phyloP scores from a whole-genome alignment of 164 flowering plant species.

The Amborella trichopoda region DNA sequence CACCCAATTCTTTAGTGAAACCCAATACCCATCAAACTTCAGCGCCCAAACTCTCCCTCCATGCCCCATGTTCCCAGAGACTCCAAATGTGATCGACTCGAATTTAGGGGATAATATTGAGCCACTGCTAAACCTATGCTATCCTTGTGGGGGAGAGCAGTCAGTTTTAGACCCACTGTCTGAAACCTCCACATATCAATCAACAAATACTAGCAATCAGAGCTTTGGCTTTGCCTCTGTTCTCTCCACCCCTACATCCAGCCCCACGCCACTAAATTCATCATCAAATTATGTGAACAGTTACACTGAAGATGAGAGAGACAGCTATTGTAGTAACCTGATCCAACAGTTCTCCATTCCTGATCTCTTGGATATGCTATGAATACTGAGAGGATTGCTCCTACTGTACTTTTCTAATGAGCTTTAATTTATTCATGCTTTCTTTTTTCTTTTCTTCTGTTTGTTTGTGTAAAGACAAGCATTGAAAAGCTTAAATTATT shows the following conservation, averaged over 20 bases:
- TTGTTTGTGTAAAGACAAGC: too few relatives aligned
- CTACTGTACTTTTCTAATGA: too few relatives aligned
- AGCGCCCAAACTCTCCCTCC: neutral
- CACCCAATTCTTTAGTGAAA: constrained; percentile 13
- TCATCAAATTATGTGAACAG: constrained; percentile 17
- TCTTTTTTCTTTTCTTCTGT: too few relatives aligned
- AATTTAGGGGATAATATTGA: constrained; percentile 12
- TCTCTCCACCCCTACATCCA: constrained; percentile 48
- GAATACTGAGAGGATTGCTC: too few relatives aligned
- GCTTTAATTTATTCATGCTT: too few relatives aligned
- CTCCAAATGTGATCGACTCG: constrained; percentile 10
- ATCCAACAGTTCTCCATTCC: too few relatives aligned
- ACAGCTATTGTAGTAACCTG: constrained; percentile 44
- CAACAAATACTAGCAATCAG: constrained; percentile 11
- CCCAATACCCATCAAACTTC: constrained; percentile 9
- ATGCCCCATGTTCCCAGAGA: too few relatives aligned
- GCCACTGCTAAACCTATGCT: constrained; percentile 7
- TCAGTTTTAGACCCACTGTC: constrained; percentile 11
- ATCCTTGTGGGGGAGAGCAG: constrained; percentile 15
- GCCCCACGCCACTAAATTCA: constrained; percentile 43
- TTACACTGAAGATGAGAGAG: constrained; percentile 43
- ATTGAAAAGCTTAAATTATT: too few relatives aligned
- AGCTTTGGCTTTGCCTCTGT: constrained; percentile 24
- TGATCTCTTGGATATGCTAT: too few relatives aligned
- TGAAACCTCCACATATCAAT: constrained; percentile 14